Evolutionary conservation across 495 filamentous ascomycete genomes (phyloP).

Genomic region (Penicillium pulvis): DNA sequence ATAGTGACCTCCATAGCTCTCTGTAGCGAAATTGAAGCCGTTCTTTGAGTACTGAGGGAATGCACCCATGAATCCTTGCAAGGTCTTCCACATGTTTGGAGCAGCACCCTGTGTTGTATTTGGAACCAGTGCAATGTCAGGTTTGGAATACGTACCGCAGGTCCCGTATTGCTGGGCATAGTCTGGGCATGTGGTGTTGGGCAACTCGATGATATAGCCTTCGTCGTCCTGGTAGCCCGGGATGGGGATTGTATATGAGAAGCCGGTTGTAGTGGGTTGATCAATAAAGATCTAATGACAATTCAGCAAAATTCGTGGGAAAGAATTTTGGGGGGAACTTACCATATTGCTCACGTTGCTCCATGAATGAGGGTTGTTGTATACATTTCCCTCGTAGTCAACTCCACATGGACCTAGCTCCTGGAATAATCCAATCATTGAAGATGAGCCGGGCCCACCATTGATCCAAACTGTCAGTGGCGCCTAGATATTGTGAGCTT

Average conservation of each 20-base stretch:
- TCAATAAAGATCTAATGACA: slow-evolving; percentile 49
- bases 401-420: slow-evolving; percentile 64
- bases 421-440: slow-evolving; percentile 65
- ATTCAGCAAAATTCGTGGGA: neutral
- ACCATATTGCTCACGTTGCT: slow-evolving; percentile 60
- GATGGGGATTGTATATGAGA: slow-evolving; percentile 60
- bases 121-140: slow-evolving; percentile 51
- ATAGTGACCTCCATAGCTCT: slow-evolving; percentile 64
- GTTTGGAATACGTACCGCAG: slow-evolving; percentile 59
- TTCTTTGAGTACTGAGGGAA: slow-evolving; percentile 61
- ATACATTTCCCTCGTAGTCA: slow-evolving; percentile 49
- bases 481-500: slow-evolving; percentile 30
- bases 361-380: slow-evolving; percentile 62
- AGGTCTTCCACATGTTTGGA: slow-evolving; percentile 58
- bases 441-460: slow-evolving; percentile 57
- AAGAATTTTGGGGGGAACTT: neutral
- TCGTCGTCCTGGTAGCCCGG: slow-evolving; percentile 44
- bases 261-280: slow-evolving; percentile 60
- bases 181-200: slow-evolving; percentile 53
- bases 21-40: slow-evolving; percentile 60
- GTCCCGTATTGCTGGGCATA: slow-evolving; percentile 44
- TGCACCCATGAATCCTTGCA: slow-evolving; percentile 65
- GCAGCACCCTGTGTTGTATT: slow-evolving; percentile 57
- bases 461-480: slow-evolving; percentile 67
- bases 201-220: slow-evolving; percentile 36